phyloP scores from a whole-genome alignment of 2,329 filamentous ascomycete genomes.

The Phyllachora maydis region DNA sequence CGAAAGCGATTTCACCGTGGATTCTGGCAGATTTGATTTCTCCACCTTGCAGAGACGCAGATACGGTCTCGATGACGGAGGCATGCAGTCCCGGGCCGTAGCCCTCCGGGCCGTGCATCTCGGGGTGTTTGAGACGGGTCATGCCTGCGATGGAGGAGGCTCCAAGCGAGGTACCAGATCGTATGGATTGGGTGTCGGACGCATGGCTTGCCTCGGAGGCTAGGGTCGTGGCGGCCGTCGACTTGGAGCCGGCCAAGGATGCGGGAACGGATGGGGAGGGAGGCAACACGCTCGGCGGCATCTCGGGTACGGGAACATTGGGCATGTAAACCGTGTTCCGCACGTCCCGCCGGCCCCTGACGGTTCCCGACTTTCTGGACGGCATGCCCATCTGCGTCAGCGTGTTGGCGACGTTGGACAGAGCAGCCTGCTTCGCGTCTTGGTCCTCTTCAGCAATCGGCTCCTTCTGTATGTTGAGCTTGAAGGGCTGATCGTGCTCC shows the following conservation, averaged over 20 bases:
- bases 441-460: conserved; percentile 63
- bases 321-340: conserved; percentile 78
- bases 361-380: conserved; percentile 49
- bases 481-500: conserved; percentile 48
- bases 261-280: conserved; percentile 16
- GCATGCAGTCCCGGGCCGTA: conserved; percentile 61
- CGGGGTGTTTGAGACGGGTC: conserved; percentile 57
- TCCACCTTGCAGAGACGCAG: conserved; percentile 60
- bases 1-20: conserved; percentile 74
- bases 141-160: conserved; percentile 19
- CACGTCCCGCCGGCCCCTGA: conserved; percentile 77
- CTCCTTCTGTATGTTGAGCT: conserved; percentile 59
- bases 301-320: conserved; percentile 13
- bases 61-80: conserved; percentile 85
- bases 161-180: conserved; percentile 65
- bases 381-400: conserved; percentile 43
- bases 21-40: conserved; percentile 51
- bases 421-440: conserved; percentile 49
- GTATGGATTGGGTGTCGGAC: conserved; percentile 80
- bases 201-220: conserved; percentile 41
- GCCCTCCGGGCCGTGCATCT: conserved; percentile 58
- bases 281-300: conserved; percentile 12
- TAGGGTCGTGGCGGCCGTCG: conserved; percentile 29
- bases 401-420: conserved; percentile 57
- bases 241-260: conserved; percentile 12